Percentiles rank a stretch among this genome's conserved stretches.
Evolutionary conservation across 371 early-diverging fungal genomes (phyloP).

Genomic region (Apophysomyces variabilis): DNA sequence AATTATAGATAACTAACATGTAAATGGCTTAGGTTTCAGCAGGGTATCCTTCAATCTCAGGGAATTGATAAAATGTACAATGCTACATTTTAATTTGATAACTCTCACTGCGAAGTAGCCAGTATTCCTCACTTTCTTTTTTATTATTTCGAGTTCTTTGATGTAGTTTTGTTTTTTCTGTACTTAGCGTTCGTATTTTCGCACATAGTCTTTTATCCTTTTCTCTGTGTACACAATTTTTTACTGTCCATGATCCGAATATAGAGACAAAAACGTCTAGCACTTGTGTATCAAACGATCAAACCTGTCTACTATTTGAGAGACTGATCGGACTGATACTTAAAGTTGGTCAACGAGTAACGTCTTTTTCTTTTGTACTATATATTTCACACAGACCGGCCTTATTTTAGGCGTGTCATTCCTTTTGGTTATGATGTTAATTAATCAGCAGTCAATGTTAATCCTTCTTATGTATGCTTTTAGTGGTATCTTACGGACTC

Average conservation of each 20-base stretch:
- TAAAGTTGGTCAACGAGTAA: too few relatives aligned
- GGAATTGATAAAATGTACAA: conserved; percentile 57
- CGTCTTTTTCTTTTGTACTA: too few relatives aligned
- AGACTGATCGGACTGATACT: too few relatives aligned
- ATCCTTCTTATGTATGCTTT: too few relatives aligned
- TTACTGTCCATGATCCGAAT: conserved; percentile 2
- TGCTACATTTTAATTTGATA: conserved; percentile 28
- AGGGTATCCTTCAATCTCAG: conserved; percentile 51
- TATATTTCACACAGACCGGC: too few relatives aligned
- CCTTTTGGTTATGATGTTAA: too few relatives aligned
- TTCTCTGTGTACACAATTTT: conserved; percentile 25
- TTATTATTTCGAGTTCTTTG: conserved; percentile 4
- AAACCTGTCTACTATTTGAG: not conserved
- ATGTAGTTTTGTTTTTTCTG: conserved; percentile 17
- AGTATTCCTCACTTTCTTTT: not conserved
- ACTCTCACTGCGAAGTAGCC: not conserved
- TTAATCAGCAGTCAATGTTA: too few relatives aligned
- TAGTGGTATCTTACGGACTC: too few relatives aligned
- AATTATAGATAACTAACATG: not conserved
- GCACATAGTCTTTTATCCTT: conserved; percentile 23
- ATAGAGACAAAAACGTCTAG: conserved; percentile 2
- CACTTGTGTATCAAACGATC: not conserved
- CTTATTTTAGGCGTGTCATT: too few relatives aligned
- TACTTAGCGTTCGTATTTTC: conserved; percentile 22
- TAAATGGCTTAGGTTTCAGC: conserved; percentile 41